These are phyloP conservation scores for Aurifilum marmelostoma DNA, from an alignment of 2,329 filamentous ascomycete genomes.

Conservation along the genomic window DNA sequence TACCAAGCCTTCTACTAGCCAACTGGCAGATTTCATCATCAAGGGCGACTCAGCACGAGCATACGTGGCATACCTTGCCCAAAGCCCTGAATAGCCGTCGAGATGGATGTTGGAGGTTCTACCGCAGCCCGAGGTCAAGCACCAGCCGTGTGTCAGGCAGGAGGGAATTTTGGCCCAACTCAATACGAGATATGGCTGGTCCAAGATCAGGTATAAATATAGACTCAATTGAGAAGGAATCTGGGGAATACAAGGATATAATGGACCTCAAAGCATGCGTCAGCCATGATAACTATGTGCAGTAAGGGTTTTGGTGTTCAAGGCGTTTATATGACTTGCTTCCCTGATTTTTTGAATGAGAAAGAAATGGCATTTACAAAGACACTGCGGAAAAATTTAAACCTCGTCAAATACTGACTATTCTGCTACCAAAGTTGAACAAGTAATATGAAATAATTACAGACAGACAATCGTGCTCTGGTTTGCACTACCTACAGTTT, in stretches of 20 bases:
- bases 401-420: not conserved
- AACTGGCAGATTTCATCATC: not conserved
- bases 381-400: not conserved
- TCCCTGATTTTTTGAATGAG: no score
- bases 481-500: no score
- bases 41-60: not conserved
- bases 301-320: no score
- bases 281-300: not conserved
- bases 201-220: not conserved
- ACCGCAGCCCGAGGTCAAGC: not conserved
- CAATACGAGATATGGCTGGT: not conserved
- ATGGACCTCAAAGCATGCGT: not conserved
- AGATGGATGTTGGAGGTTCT: not conserved
- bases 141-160: not conserved
- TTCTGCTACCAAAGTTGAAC: not conserved
- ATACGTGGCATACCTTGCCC: not conserved
- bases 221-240: not conserved
- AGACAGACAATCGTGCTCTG: no score
- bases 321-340: no score
- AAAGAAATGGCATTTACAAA: no score
- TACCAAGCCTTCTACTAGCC: not conserved
- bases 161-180: not conserved
- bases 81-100: no score
- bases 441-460: not conserved
- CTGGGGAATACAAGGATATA: not conserved